Percentiles rank a stretch among this genome's conserved stretches.
Conservation (phyloP, 2,329 filamentous ascomycete species). For the Macrophomina tecta region DNA sequence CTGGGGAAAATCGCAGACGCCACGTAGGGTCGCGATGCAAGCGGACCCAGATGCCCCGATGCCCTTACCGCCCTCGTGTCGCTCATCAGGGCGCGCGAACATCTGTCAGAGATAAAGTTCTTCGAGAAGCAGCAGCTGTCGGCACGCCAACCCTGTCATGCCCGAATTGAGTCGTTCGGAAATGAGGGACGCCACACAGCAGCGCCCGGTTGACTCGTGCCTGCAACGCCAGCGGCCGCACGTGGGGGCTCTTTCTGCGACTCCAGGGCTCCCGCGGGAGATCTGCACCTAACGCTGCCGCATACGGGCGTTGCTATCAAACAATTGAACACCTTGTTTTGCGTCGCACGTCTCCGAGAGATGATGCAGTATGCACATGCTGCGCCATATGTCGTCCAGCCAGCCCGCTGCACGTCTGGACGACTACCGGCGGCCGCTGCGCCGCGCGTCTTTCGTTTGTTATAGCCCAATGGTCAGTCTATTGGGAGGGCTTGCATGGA, state of each 20-base stretch:
- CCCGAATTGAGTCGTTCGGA: constrained; percentile 16
- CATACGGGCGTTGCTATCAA: constrained; percentile 23
- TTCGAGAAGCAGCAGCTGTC: constrained; percentile 17
- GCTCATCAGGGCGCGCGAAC: not conserved
- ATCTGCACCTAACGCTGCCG: constrained; percentile 28
- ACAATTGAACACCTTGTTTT: not conserved
- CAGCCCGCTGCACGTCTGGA: not conserved
- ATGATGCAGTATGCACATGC: not conserved
- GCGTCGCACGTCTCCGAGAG: not conserved
- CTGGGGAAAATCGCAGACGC: constrained; percentile 10
- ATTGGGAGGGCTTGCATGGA: not conserved
- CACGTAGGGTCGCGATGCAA: constrained; percentile 7
- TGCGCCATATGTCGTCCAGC: not conserved
- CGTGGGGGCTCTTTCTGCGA: constrained; percentile 25
- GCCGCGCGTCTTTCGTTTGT: not conserved
- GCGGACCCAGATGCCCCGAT: constrained; percentile 8
- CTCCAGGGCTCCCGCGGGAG: constrained; percentile 27
- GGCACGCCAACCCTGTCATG: constrained; percentile 13
- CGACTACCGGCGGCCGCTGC: not conserved
- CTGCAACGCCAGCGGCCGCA: constrained; percentile 22
- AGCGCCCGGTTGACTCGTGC: constrained; percentile 18
- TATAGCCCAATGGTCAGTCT: not conserved
- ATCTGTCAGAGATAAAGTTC: constrained; percentile 25
- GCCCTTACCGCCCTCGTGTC: constrained; percentile 16
- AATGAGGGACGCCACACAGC: constrained; percentile 22